phyloP scores from a whole-genome alignment of 164 flowering plant genomes.

The Litsea cubeba region DNA sequence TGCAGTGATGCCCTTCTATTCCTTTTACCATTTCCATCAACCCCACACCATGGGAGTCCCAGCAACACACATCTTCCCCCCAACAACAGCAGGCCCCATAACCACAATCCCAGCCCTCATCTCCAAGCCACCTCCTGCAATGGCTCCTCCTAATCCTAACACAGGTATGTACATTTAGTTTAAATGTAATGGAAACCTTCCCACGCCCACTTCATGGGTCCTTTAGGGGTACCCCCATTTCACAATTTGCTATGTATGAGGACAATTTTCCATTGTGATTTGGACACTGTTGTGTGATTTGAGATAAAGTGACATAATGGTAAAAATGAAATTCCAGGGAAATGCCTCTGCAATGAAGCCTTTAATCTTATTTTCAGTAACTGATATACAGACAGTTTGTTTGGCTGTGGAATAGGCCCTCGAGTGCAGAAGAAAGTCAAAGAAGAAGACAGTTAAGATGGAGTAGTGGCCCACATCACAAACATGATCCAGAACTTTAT shows the following conservation, averaged over 20 bases:
- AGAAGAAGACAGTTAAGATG: slow-evolving; percentile 19
- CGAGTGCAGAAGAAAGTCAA: slow-evolving; percentile 25
- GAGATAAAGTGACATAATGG: too few species aligned
- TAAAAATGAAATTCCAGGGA: too few species aligned
- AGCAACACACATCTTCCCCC: slow-evolving; percentile 43
- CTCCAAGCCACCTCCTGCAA: slow-evolving; percentile 54
- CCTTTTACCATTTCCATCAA: slow-evolving; percentile 54
- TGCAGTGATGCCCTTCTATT: slow-evolving; percentile 78
- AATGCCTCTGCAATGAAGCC: too few species aligned
- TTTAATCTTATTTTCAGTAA: not conserved
- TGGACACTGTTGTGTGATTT: not conserved
- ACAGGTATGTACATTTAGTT: slow-evolving; percentile 30
- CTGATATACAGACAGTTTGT: slow-evolving; percentile 55
- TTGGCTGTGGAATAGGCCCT: slow-evolving; percentile 68
- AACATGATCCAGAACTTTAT: slow-evolving; percentile 10
- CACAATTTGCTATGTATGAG: too few species aligned
- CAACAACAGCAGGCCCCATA: slow-evolving; percentile 47
- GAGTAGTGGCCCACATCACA: not conserved
- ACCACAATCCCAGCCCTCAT: slow-evolving; percentile 46
- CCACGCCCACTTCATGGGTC: too few species aligned
- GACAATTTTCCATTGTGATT: not conserved
- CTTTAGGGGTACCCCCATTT: too few species aligned
- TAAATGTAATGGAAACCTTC: too few species aligned
- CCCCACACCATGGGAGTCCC: slow-evolving; percentile 75
- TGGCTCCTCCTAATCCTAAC: slow-evolving; percentile 30